These are phyloP conservation scores for Trypanosoma melophagium DNA, from an alignment of 208 protist genomes.

Conservation along the genomic window DNA sequence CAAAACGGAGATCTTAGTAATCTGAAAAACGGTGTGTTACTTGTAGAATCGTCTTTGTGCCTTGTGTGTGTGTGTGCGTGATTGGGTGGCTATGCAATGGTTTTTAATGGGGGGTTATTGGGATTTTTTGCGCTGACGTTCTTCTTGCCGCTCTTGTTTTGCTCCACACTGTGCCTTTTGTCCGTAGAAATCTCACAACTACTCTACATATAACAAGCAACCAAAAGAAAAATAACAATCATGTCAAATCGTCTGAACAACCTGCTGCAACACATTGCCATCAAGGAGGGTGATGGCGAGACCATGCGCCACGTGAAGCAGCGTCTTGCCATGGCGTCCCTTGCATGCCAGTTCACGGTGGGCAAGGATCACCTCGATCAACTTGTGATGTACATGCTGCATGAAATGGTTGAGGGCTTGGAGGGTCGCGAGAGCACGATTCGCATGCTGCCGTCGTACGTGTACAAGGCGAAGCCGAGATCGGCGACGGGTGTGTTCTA, in stretches of 20 bases:
- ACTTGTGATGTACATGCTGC: constrained; percentile 72
- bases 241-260: constrained; percentile 79
- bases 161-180: too few species aligned
- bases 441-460: constrained; percentile 85
- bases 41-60: too few species aligned
- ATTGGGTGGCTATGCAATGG: too few species aligned
- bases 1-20: too few species aligned
- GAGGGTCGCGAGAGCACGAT: constrained; percentile 73
- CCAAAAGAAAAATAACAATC: constrained; percentile 1
- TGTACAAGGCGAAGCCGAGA: constrained; percentile 63
- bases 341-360: constrained; percentile 71
- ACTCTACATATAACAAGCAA: too few species aligned
- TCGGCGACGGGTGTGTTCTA: constrained; percentile 74
- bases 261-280: constrained; percentile 75
- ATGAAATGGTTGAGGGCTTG: constrained; percentile 84
- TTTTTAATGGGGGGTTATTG: too few species aligned
- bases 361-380: constrained; percentile 55
- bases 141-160: too few species aligned
- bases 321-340: constrained; percentile 66
- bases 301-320: constrained; percentile 74
- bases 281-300: constrained; percentile 52
- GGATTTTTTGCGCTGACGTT: too few species aligned
- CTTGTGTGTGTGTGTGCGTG: too few species aligned
- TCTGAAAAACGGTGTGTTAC: too few species aligned
- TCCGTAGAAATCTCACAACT: too few species aligned